Base-by-base conservation (phyloP, 306 rosid species). In the Cicer pinnatifidum region DNA sequence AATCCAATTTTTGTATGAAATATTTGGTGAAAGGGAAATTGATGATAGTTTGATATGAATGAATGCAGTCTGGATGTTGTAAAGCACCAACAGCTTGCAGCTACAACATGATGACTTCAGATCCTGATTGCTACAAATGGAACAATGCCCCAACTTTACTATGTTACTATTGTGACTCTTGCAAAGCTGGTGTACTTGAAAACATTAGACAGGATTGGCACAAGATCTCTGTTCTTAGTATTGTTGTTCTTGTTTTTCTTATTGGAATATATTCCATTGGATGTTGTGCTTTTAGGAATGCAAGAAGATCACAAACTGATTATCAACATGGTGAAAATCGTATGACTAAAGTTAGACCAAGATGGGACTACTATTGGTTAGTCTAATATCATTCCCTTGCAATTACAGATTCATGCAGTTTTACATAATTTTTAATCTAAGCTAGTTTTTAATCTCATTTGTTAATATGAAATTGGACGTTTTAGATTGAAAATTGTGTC, bases 181-280 rank as follows among this genome's bases (percentile, higher is more conserved):
- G 98, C 96, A 93, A 91, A 57, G 96, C 88, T 7, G 97, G 96
- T 44, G 96, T 91, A 43, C 86, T 89, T 1, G 97, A 93, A 76
- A 78, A 88, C 44, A 87, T 88, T 4, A 80, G 90, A 57, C 84
- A 82, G 58, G 92, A 86, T 6, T 93, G 98, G 98, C 96, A 80
- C 78, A 91, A 93, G 73, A 78, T 93, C 68, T 85, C 94, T 12
- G 89, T 93, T 39, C 94, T 93, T 10, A 88, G 80, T 50, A 78
- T 93, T 11, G 85, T 89, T 38, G 40, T 91, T 60, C 79, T 91
- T 7, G 79, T 88, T 7, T 60, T 91, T 39, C 96, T 93, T 50
- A 89, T 93, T 4, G 88, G 67, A 11, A 77, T 91, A 17, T 93
- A 89, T 67, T 91, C 87, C 8, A 85, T 91, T 7, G 97, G 92